phyloP scores from a whole-genome alignment of 345 rosid genomes.

The Ceriops decandra region DNA sequence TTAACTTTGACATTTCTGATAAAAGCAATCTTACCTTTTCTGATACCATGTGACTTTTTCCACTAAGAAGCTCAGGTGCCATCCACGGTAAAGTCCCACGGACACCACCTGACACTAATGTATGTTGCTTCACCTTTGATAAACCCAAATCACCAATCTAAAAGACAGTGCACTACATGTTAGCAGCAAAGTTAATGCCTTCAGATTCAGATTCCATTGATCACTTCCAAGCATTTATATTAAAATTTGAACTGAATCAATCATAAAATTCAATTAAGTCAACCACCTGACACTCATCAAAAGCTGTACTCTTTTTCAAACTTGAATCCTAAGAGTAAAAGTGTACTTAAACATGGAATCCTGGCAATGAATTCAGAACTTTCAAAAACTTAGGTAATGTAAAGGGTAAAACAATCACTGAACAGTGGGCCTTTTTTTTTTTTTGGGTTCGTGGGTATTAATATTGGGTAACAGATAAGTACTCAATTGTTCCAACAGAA shows the following conservation, averaged over 20 bases:
- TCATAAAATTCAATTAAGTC: neutral
- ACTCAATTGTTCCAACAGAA: constrained; percentile 6
- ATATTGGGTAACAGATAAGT: neutral
- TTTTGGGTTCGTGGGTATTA: neutral
- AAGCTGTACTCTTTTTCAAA: constrained; percentile 6
- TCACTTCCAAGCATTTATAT: neutral
- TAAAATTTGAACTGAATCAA: neutral
- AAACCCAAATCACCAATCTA: constrained; percentile 97
- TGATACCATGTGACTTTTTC: constrained; percentile 94
- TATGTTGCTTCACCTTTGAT: constrained; percentile 93
- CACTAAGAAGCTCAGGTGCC: constrained; percentile 99
- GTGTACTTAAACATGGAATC: constrained; percentile 1
- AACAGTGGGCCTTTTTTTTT: neutral
- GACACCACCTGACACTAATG: constrained; percentile 95
- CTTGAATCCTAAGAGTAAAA: neutral
- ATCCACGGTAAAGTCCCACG: constrained; percentile 99
- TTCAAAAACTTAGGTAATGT: neutral
- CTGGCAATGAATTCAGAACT: constrained; percentile 12
- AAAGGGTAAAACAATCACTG: too few relatives aligned
- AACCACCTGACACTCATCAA: constrained; percentile 5
- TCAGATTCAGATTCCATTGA: neutral
- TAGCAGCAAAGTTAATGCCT: constrained; percentile 8
- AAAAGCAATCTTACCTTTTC: constrained; percentile 63
- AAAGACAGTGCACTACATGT: constrained; percentile 12
- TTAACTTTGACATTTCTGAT: neutral